Base-by-base conservation (phyloP, 2,329 filamentous ascomycete species). In the Talaromyces islandicus region DNA sequence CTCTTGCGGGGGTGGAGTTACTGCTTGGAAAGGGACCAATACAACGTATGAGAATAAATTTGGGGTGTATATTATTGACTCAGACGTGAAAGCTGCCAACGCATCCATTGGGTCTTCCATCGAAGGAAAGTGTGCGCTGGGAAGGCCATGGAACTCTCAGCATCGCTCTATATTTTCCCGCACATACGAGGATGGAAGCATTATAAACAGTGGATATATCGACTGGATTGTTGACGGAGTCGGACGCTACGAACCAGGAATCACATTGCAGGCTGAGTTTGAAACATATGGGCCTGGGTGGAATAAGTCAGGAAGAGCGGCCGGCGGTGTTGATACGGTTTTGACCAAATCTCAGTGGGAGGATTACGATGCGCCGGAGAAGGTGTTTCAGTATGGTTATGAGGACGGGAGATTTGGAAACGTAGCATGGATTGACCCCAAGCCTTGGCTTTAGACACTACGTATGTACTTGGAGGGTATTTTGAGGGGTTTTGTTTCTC, bases 21-120 rank as follows among this genome's bases (percentile, higher is more conserved):
- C 85, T 0, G 86, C 87, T 0, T 89, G 86, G 87, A 89, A 89
- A 67, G 85, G 83, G 29, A 80, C 82, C 0, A 88, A 88, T 70
- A 88, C 85, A 0, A 87, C 85, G 0, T 87, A 85, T 56, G 69
- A 71, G 5, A 89, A 89, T 73, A 86, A 85, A 65, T 88, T 88
- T 69, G 86, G 87, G 9, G 82, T 85, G 0, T 89, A 89, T 69
- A 81, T 89, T 61, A 78, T 83, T 54, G 76, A 82, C 29, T 83
- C 82, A 0, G 72, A 73, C 2, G 77, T 87, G 4, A 70, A 77
- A 0, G 83, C 83, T 1, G 82, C 83, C 25, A 89, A 89, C 66
- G 43, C 67, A 2, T 77, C 76, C 11, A 65, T 73, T 41, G 70
- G 68, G 0, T 66, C 79, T 1, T 64, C 68, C 0, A 76, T 79